Conservation (phyloP, 305 asterid genomes). For the Salvia sclarea region DNA sequence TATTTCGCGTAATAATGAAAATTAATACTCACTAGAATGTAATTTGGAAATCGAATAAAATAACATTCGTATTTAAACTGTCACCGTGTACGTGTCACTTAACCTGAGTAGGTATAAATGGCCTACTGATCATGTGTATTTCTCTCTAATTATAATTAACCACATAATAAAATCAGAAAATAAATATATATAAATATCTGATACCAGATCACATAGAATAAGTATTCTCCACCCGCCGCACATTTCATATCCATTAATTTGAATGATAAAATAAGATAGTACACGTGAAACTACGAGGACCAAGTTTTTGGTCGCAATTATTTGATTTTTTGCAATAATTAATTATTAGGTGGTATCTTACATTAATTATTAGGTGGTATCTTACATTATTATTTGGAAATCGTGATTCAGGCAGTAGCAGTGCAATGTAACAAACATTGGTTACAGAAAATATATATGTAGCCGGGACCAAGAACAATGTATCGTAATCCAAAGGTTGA, state of each 20-base stretch:
- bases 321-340: slow-evolving; percentile 22
- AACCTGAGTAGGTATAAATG: not conserved
- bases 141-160: not conserved
- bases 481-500: slow-evolving; percentile 49
- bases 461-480: slow-evolving; percentile 51
- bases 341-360: slow-evolving; percentile 21
- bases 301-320: slow-evolving; percentile 39
- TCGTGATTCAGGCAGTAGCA: slow-evolving; percentile 33
- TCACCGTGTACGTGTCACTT: not conserved
- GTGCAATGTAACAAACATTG: slow-evolving; percentile 40
- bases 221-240: not conserved
- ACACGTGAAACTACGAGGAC: slow-evolving; percentile 57
- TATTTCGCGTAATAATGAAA: no score
- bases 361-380: slow-evolving; percentile 20
- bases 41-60: no score
- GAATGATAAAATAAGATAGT: slow-evolving; percentile 29
- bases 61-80: no score
- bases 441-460: slow-evolving; percentile 7
- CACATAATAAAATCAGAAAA: not conserved
- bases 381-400: slow-evolving; percentile 14
- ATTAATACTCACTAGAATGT: no score
- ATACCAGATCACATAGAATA: not conserved
- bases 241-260: slow-evolving; percentile 17
- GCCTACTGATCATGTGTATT: not conserved
- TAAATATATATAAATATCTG: not conserved